Percentiles rank a stretch among this genome's conserved stretches.
Evolutionary conservation across 2,329 filamentous ascomycete genomes (phyloP).

Genomic region (Elsinoe necatrix): DNA sequence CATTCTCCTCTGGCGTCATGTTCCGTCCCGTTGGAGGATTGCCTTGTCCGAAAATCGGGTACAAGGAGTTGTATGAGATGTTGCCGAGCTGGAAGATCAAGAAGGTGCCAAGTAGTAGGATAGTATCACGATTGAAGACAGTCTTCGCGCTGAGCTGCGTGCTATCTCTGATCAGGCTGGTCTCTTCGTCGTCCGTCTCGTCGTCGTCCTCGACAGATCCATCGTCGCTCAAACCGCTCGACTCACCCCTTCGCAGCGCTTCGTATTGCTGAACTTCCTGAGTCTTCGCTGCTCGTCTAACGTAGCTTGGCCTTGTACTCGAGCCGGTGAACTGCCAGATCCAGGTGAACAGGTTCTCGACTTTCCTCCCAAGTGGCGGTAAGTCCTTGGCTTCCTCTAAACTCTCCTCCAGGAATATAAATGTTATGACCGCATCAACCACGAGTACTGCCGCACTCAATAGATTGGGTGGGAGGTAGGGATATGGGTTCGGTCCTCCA

Average conservation of each 20-base stretch:
- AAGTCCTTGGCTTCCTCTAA: slow-evolving; percentile 57
- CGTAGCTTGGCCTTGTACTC: slow-evolving; percentile 50
- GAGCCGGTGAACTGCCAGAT: slow-evolving; percentile 60
- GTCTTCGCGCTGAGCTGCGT: slow-evolving; percentile 47
- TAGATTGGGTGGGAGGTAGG: slow-evolving; percentile 79
- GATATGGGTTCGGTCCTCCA: slow-evolving; percentile 52
- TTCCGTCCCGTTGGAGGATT: slow-evolving; percentile 66
- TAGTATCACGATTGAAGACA: slow-evolving; percentile 69
- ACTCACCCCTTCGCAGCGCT: slow-evolving; percentile 10
- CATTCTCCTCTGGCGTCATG: slow-evolving; percentile 71
- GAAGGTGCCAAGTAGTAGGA: slow-evolving; percentile 75
- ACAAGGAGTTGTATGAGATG: slow-evolving; percentile 90
- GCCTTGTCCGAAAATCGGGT: slow-evolving; percentile 82
- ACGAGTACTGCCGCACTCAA: slow-evolving; percentile 64
- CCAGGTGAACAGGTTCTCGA: slow-evolving; percentile 56
- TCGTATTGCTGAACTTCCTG: slow-evolving; percentile 18
- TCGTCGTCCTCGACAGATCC: slow-evolving; percentile 21
- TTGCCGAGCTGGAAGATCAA: slow-evolving; percentile 91
- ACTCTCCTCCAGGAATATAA: slow-evolving; percentile 81
- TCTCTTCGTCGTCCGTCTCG: slow-evolving; percentile 30
- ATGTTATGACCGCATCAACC: slow-evolving; percentile 62
- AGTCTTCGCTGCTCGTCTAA: slow-evolving; percentile 32
- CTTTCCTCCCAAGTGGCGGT: slow-evolving; percentile 50
- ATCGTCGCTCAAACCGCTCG: slow-evolving; percentile 20
- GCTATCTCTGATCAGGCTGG: slow-evolving; percentile 26